Evolutionary conservation across 805 yeast genomes (phyloP).

Genomic region (baker's yeast (Saccharomyces cerevisiae)): DNA sequence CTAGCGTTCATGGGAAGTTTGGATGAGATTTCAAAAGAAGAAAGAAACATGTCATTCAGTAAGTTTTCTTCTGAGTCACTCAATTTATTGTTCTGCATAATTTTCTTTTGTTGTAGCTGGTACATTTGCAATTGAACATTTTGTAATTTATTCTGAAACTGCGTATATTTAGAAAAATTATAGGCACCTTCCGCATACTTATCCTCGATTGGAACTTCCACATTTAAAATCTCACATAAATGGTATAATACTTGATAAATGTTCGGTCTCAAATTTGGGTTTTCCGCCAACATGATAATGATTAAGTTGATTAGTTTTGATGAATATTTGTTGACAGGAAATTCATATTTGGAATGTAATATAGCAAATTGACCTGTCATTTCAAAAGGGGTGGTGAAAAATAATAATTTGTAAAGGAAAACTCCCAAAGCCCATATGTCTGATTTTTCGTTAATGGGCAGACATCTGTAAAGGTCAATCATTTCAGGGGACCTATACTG

Average conservation of each 20-base stretch:
- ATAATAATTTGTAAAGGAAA: slow-evolving; percentile 80
- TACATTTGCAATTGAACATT: slow-evolving; percentile 24
- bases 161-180: slow-evolving; percentile 47
- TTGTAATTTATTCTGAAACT: slow-evolving; percentile 36
- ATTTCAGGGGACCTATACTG: slow-evolving; percentile 95
- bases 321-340: slow-evolving; percentile 69
- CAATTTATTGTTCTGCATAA: slow-evolving; percentile 9
- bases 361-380: slow-evolving; percentile 75
- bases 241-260: slow-evolving; percentile 68
- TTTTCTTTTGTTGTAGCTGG: slow-evolving; percentile 19
- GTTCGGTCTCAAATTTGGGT: slow-evolving; percentile 77
- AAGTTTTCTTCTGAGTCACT: slow-evolving; percentile 8
- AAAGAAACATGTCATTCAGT: slow-evolving; percentile 20
- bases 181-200: slow-evolving; percentile 42
- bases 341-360: slow-evolving; percentile 70
- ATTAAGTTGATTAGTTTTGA: slow-evolving; percentile 67
- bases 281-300: slow-evolving; percentile 71
- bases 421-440: slow-evolving; percentile 98
- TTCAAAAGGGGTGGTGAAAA: slow-evolving; percentile 92
- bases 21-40: slow-evolving; percentile 25
- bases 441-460: slow-evolving; percentile 82
- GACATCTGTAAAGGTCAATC: slow-evolving; percentile 77
- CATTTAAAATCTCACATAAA: slow-evolving; percentile 51
- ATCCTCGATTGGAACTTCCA: slow-evolving; percentile 43
- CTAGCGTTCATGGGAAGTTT: slow-evolving; percentile 21